Percentiles rank a stretch among this genome's conserved stretches.
These are phyloP conservation scores for Proliferodiscus dingleyae DNA, from an alignment of 2,329 filamentous ascomycete genomes.

Conservation along the genomic window DNA sequence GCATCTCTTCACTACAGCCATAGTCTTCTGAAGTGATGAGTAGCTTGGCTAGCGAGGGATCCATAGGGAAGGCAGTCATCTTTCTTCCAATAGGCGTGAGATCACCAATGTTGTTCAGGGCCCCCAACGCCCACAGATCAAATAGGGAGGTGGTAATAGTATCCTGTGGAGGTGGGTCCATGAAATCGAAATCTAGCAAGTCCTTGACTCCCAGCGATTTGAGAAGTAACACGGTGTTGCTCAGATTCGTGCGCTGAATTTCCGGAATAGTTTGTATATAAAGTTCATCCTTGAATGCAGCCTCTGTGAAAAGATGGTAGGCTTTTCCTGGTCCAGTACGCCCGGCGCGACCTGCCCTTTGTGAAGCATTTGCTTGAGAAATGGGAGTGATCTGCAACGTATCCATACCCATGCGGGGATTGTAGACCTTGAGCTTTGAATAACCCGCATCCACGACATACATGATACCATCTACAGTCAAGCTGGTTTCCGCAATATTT, in stretches of 20 bases:
- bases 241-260: constrained; percentile 92
- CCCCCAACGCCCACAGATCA: constrained; percentile 93
- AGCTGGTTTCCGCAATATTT: constrained; percentile 95
- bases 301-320: constrained; percentile 89
- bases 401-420: constrained; percentile 98
- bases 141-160: constrained; percentile 97
- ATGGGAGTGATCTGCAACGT: constrained; percentile 97
- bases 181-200: constrained; percentile 94
- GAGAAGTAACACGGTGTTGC: constrained; percentile 88
- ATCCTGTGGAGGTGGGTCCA: constrained; percentile 97
- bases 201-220: constrained; percentile 95
- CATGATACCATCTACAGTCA: constrained; percentile 99
- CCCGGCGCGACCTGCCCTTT: constrained; percentile 88
- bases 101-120: constrained; percentile 88
- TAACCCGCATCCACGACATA: constrained; percentile 96
- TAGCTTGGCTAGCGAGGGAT: constrained; percentile 89
- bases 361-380: constrained; percentile 91
- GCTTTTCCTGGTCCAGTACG: constrained; percentile 93
- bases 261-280: constrained; percentile 97
- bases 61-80: constrained; percentile 99
- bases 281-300: constrained; percentile 91
- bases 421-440: constrained; percentile 97
- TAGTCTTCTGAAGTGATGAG: constrained; percentile 89
- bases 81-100: constrained; percentile 80
- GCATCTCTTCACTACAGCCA: constrained; percentile 93